Conservation (phyloP, 176 grass and related monocot genomes). For the Eleusine coracana region DNA sequence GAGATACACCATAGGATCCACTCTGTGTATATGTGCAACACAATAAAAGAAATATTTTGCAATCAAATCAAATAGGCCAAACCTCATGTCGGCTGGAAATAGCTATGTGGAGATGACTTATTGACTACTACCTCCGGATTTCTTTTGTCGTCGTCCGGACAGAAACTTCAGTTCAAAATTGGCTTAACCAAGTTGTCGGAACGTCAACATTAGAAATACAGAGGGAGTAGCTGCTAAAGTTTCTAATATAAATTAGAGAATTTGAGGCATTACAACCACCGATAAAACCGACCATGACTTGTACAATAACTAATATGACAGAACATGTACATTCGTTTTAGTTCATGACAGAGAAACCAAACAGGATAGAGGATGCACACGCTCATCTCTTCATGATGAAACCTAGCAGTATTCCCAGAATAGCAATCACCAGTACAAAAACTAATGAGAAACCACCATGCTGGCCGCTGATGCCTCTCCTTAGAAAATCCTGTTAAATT, state of each 20-base stretch:
- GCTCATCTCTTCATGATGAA: constrained; percentile 74
- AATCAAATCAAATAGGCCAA: not conserved
- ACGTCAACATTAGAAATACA: too few relatives aligned
- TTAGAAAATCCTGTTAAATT: constrained; percentile 66
- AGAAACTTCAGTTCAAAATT: too few relatives aligned
- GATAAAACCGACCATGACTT: constrained; percentile 25
- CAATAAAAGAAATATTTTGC: constrained; percentile 16
- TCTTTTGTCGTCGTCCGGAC: too few relatives aligned
- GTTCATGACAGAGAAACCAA: constrained; percentile 23
- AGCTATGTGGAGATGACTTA: not conserved
- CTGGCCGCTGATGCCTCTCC: constrained; percentile 60
- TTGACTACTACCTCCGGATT: not conserved
- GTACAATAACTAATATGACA: constrained; percentile 46
- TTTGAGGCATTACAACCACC: constrained; percentile 45
- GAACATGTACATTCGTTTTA: constrained; percentile 4
- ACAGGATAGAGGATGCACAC: constrained; percentile 23
- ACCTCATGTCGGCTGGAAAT: constrained; percentile 13
- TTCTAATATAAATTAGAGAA: constrained; percentile 37
- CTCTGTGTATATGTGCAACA: constrained; percentile 28
- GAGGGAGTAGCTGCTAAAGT: not conserved
- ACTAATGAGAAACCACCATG: constrained; percentile 62
- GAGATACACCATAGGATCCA: not conserved
- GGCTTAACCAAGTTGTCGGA: too few relatives aligned
- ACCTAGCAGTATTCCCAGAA: constrained; percentile 78
- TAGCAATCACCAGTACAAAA: constrained; percentile 61